Evolutionary conservation across 306 rosid species (phyloP), one percentile per base, ranked within the genome.

Genomic region (Vigna mungo): DNA sequence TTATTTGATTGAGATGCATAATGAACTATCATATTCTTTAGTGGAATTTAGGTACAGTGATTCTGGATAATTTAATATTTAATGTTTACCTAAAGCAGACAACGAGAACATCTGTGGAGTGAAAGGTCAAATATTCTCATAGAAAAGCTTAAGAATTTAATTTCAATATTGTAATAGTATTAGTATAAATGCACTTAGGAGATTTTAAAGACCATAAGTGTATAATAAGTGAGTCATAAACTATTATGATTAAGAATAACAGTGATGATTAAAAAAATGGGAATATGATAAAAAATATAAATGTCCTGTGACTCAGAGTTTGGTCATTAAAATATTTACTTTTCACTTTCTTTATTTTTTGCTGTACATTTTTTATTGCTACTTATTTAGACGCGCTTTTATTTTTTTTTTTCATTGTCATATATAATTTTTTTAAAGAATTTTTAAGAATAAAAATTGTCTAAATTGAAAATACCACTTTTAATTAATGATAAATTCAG

Each of bases 181-280:
- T 5, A 34, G 37, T 34, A 34, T 5, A 34, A 34, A 34, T 34
- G 6, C 7, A 34, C 1, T 34, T 34, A 34, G 7, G 1, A 4
- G 37, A 34, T 34, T 34, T 34, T 30, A 30, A 30, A 30, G 4
- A 30, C 34, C 34, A 30, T 30, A 30, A 30, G 34, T 25, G 27
- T 25, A 75, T 21, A 11, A 72, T 60, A 52, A 23, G 49, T 71
- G 81, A 76, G 75, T 71, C 75, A 74, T 62, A 15, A 6, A 18
- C 3, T 25, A 44, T 46, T 9, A 17, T 66, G 58, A 65, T 52
- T n/a, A 39, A 32, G 5, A 49, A 63, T 14, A 49, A 63, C 2
- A 54, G 34, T 77, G 65, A 76, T 61, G 10, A 32, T 25, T 4
- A 34, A 34, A 34, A 27, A 32, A 34, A 34, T 4, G 6, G 37